Conservation (phyloP, 176 grass and related monocot genomes). For the Zea luxurians region DNA sequence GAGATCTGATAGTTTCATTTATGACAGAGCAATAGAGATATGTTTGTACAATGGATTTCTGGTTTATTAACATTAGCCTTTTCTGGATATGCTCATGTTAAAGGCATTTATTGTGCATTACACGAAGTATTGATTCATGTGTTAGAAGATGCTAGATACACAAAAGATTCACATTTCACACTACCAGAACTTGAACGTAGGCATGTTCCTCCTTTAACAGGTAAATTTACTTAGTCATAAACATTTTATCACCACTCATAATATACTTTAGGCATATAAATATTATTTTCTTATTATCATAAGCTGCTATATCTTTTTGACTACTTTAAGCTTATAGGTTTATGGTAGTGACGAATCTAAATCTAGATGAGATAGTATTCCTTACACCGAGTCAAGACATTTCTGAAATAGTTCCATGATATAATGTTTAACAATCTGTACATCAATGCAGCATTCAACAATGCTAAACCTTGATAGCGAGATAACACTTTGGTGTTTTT, state of each 20-base stretch:
- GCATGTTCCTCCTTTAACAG: neutral
- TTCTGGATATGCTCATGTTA: conserved; percentile 5
- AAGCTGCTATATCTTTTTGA: conserved; percentile 7
- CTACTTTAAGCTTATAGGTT: neutral
- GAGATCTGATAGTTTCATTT: conserved; percentile 35
- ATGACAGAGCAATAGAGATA: conserved; percentile 69
- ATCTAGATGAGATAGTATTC: neutral
- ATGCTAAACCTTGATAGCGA: too few relatives aligned
- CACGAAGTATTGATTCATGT: conserved; percentile 74
- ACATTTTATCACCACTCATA: conserved; percentile 4
- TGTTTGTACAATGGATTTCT: conserved; percentile 48
- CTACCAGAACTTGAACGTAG: conserved; percentile 77
- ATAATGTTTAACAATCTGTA: too few relatives aligned
- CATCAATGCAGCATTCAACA: too few relatives aligned
- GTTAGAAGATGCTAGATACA: conserved; percentile 75
- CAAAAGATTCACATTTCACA: conserved; percentile 58
- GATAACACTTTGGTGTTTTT: too few relatives aligned
- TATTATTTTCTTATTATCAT: neutral
- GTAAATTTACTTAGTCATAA: neutral
- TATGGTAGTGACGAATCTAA: conserved; percentile 1
- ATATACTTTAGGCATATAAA: neutral
- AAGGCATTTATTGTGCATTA: conserved; percentile 2
- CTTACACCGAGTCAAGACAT: neutral
- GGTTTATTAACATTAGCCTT: neutral
- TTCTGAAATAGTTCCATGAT: too few relatives aligned